Percentiles rank a stretch among this genome's conserved stretches.
Evolutionary conservation across 345 rosid species (phyloP).

Genomic region (Eucalyptus erythrocorys): DNA sequence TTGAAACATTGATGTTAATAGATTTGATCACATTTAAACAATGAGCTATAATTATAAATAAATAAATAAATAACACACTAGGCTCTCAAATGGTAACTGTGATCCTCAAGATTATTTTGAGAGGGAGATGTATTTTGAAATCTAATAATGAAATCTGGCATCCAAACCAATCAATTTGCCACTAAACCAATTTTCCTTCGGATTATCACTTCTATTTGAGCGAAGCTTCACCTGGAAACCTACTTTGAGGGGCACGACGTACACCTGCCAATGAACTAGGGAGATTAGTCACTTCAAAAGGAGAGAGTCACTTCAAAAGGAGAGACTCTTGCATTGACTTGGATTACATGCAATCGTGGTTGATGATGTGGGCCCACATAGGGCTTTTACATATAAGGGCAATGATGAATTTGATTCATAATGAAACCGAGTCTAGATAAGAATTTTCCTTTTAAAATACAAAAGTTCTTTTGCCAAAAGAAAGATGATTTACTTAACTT

Average conservation of each 20-base stretch:
- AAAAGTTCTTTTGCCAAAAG: neutral
- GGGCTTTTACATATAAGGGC: neutral
- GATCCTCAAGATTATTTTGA: neutral
- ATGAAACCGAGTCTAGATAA: neutral
- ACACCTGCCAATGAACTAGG: neutral
- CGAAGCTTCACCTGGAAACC: neutral
- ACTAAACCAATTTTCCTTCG: neutral
- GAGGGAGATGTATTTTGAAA: neutral
- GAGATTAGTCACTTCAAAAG: neutral
- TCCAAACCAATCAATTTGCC: neutral
- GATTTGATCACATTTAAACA: neutral
- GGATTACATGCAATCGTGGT: neutral
- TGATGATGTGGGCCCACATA: neutral
- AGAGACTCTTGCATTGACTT: neutral
- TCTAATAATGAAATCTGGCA: neutral
- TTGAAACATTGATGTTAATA: neutral
- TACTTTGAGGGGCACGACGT: neutral
- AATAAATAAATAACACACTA: too few species aligned
- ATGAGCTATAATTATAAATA: too few species aligned
- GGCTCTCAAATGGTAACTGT: fast-evolving
- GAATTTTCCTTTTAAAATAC: neutral
- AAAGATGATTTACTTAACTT: neutral
- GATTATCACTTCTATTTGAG: neutral
- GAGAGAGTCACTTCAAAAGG: neutral
- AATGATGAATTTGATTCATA: neutral